A percentile compares a stretch with the other conserved stretches of the same genome.
Evolutionary conservation across 108 stramenopile genomes (phyloP).

Genomic region (Skeletonema costatum): DNA sequence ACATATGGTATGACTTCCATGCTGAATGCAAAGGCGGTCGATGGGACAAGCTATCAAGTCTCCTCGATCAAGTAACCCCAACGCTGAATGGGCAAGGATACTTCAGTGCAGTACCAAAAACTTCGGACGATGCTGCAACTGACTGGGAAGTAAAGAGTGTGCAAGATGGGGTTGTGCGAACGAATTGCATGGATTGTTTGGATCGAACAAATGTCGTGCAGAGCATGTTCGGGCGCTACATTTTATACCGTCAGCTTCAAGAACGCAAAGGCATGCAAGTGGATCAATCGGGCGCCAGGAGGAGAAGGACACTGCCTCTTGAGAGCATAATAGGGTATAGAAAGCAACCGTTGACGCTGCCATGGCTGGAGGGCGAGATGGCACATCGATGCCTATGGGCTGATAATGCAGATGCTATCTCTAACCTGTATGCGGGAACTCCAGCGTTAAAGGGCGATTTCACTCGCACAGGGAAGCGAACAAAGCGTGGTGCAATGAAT

Average conservation of each 20-base stretch:
- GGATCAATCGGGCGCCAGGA: neutral
- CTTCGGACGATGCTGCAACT: neutral
- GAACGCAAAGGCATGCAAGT: constrained; percentile 21
- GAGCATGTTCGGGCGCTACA: constrained; percentile 83
- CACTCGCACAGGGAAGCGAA: constrained; percentile 90
- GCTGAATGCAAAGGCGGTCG: constrained; percentile 90
- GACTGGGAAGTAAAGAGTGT: constrained; percentile 49
- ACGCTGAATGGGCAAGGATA: constrained; percentile 66
- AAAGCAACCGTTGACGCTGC: constrained; percentile 53
- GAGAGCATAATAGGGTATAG: constrained; percentile 30
- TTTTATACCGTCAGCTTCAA: constrained; percentile 65
- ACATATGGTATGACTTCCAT: constrained; percentile 98
- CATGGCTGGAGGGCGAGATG: constrained; percentile 71
- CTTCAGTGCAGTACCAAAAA: constrained; percentile 55
- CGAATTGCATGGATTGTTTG: constrained; percentile 99
- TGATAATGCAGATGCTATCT: constrained; percentile 93
- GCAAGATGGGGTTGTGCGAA: constrained; percentile 91
- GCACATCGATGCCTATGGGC: constrained; percentile 87
- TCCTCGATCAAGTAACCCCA: constrained; percentile 74
- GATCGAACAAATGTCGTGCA: constrained; percentile 99
- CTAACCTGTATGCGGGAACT: constrained; percentile 93
- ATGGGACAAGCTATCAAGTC: constrained; percentile 81
- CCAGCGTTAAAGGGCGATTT: constrained; percentile 95
- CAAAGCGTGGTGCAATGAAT: constrained; percentile 89
- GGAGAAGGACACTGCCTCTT: constrained; percentile 35